Conservation (phyloP, 116 monocot species). For the Iris pallida region DNA sequence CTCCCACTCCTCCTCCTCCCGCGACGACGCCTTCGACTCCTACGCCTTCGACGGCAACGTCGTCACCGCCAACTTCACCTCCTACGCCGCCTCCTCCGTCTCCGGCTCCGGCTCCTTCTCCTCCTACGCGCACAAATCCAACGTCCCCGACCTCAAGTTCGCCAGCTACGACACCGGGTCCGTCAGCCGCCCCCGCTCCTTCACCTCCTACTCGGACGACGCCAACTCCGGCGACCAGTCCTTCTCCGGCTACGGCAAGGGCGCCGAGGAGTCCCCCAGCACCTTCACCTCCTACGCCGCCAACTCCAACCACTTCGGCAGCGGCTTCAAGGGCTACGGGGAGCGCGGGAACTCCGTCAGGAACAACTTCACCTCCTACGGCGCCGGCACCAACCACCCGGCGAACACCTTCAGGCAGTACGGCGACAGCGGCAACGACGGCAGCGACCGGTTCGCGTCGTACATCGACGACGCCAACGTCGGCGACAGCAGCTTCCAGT, state of each 20-base stretch:
- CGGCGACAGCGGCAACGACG: constrained; percentile 7
- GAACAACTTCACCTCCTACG: constrained; percentile 24
- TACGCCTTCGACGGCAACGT: neutral
- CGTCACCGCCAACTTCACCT: constrained; percentile 3
- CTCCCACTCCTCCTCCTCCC: neutral
- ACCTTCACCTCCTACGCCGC: constrained; percentile 12
- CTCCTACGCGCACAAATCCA: neutral
- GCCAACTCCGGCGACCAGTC: constrained; percentile 24
- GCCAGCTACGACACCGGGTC: neutral
- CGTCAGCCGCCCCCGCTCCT: constrained; percentile 1
- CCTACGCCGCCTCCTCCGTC: neutral
- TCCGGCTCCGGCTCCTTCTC: constrained; percentile 7
- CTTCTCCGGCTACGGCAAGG: constrained; percentile 41
- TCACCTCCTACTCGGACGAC: constrained; percentile 17
- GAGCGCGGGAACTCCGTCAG: neutral
- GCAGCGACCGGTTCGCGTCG: constrained; percentile 8
- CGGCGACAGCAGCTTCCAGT: constrained; percentile 37
- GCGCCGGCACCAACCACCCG: constrained; percentile 23
- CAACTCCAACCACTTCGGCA: constrained; percentile 13
- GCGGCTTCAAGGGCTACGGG: constrained; percentile 1
- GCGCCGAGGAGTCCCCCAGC: constrained; percentile 11
- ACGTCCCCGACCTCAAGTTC: neutral
- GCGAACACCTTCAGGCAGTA: constrained; percentile 24
- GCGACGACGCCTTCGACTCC: constrained; percentile 1
- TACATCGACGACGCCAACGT: constrained; percentile 36